Evolutionary conservation across 352 stramenopile species (phyloP).

Genomic region (Salisapilia sapeloensis): DNA sequence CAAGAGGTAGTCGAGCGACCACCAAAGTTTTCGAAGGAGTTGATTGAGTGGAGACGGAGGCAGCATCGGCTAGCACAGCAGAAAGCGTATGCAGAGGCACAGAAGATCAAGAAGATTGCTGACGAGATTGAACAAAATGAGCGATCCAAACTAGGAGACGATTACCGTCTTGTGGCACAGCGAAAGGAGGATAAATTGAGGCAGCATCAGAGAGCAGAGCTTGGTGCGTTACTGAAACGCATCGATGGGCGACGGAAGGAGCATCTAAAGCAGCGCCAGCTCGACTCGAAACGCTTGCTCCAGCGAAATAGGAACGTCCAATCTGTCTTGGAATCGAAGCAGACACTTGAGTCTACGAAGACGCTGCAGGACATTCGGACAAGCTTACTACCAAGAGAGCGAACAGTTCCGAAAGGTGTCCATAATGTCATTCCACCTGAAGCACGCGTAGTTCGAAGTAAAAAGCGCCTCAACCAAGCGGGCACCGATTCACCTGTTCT

Average conservation of each 20-base stretch:
- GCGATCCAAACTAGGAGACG: conserved; percentile 73
- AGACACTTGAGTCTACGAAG: conserved; percentile 61
- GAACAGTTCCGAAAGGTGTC: conserved; percentile 16
- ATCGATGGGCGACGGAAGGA: conserved; percentile 89
- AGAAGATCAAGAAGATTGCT: conserved; percentile 91
- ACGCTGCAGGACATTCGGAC: conserved; percentile 70
- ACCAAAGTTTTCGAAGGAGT: conserved; percentile 87
- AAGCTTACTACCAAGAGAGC: conserved; percentile 50
- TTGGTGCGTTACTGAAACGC: conserved; percentile 86
- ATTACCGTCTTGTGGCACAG: conserved; percentile 52
- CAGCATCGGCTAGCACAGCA: conserved; percentile 88
- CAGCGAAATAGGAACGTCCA: conserved; percentile 93
- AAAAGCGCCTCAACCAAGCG: conserved; percentile 32
- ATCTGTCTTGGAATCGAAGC: conserved; percentile 87
- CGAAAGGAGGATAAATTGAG: conserved; percentile 84
- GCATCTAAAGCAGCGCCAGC: conserved; percentile 85
- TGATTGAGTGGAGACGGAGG: conserved; percentile 89
- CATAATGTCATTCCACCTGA: conserved; percentile 66
- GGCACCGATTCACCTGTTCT: too few species aligned
- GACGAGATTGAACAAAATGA: conserved; percentile 90
- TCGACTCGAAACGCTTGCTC: conserved; percentile 87
- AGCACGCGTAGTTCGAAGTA: conserved; percentile 47
- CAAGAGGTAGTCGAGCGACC: conserved; percentile 75
- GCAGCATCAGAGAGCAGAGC: conserved; percentile 85
- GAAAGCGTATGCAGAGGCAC: conserved; percentile 87